Conservation (phyloP, 768 basidiomycete genomes). For the Hericium coralloides region DNA sequence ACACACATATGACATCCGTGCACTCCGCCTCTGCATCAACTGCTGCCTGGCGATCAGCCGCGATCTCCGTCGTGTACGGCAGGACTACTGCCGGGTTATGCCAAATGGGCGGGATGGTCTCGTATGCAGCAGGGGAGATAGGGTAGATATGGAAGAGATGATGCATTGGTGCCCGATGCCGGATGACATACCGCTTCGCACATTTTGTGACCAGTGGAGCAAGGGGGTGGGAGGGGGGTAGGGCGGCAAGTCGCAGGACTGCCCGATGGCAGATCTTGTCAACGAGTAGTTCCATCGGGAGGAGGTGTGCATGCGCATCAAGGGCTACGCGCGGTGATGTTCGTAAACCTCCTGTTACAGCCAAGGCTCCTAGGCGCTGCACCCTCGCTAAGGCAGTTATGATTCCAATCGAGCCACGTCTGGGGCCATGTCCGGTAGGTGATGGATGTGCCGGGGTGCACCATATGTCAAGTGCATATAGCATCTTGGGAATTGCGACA, state of each 20-base stretch:
- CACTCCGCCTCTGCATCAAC: not conserved
- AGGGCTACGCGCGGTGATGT: slow-evolving; percentile 7
- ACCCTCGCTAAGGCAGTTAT: not conserved
- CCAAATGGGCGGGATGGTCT: slow-evolving; percentile 1
- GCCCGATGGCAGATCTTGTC: slow-evolving; percentile 1
- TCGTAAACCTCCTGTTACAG: slow-evolving; percentile 14
- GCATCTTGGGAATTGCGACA: slow-evolving; percentile 15
- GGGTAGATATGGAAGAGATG: slow-evolving; percentile 3
- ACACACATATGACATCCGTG: not conserved
- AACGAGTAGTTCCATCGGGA: slow-evolving; percentile 3
- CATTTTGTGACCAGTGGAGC: not conserved
- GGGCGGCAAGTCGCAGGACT: slow-evolving; percentile 2
- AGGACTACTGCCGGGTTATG: not conserved
- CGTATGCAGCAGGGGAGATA: not conserved
- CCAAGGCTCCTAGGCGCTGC: slow-evolving; percentile 13
- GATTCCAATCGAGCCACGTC: not conserved
- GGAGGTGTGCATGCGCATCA: slow-evolving; percentile 2
- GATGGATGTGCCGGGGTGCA: not conserved
- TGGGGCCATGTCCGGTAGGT: rapidly evolving
- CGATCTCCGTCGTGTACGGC: not conserved
- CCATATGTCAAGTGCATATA: slow-evolving; percentile 18
- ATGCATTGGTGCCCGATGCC: slow-evolving; percentile 8
- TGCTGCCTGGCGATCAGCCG: not conserved
- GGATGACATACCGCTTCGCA: not conserved
- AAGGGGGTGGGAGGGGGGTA: slow-evolving; percentile 10